Evolutionary conservation across 805 yeast species (phyloP), one percentile per base, ranked within the genome.

Genomic region (Lipomyces sp.): DNA sequence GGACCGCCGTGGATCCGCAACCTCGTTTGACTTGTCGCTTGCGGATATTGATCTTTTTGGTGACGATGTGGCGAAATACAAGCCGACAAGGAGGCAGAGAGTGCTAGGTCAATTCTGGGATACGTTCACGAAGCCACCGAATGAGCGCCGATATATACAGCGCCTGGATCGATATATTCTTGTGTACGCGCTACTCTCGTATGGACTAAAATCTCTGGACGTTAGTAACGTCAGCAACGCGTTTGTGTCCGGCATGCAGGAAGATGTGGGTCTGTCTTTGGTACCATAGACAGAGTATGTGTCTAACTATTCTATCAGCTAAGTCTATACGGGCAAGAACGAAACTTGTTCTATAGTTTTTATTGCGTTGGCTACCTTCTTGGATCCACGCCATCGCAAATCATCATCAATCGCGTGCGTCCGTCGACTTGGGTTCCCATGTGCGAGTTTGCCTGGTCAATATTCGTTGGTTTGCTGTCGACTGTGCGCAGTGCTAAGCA

Each of bases 211-310:
- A 62, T 79, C 81, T 46, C 68, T 83, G 45, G 87, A 83, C 62
- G 74, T 73, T 42, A 71, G 78, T 33, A 83, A 83, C 63, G 69
- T 79, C 49, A 75, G 76, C 53, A 80, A 82, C 62, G 88, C 88
- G 1, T 84, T 82, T 63, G 81, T 81, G 31, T 75, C 83, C 11
- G 84, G 85, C 22, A 73, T 83, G 78, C 67, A 76, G 55, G 80
- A 77, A 59, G 82, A 73, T 43, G 67, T 83, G 35, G 28, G 51
- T 39, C n/a, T 10, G 4, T 18, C 16, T 1, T 22, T 26, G 29
- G 10, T 26, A 7, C 29, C 29, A 26, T 26, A 6, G 6, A 6
- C 10, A 6, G 29, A 10, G 10, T 7, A 6, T 26, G 6, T 7
- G 10, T 26, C 29, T 26, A 26, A 22, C 16, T 37, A 5, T 18